Evolutionary conservation across 2,329 filamentous ascomycete species (phyloP).

Genomic region (Beauveria asiatica): DNA sequence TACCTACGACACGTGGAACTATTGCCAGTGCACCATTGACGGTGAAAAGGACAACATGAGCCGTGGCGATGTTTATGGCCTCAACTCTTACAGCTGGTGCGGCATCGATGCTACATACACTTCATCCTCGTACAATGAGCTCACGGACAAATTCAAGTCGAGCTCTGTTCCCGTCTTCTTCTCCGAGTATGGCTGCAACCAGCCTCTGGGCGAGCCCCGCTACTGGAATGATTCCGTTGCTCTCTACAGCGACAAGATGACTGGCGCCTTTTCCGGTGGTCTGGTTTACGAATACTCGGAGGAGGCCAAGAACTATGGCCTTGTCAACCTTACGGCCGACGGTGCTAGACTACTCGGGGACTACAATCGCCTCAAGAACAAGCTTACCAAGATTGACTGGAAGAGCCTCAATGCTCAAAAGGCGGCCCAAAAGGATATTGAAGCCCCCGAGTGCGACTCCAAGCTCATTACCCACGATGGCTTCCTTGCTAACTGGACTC

Average conservation of each 20-base stretch:
- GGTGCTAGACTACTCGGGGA: conserved; percentile 52
- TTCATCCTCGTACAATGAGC: conserved; percentile 52
- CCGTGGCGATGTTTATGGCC: conserved; percentile 64
- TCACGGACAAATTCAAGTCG: conserved; percentile 57
- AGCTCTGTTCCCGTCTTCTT: conserved; percentile 70
- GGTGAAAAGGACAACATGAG: conserved; percentile 50
- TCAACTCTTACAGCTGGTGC: conserved; percentile 69
- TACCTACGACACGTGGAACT: conserved; percentile 67
- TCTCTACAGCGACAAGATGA: conserved; percentile 67
- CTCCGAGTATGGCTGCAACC: conserved; percentile 75
- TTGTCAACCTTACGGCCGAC: conserved; percentile 54
- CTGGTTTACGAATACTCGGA: conserved; percentile 76
- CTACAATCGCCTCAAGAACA: conserved; percentile 64
- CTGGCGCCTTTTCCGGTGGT: conserved; percentile 59
- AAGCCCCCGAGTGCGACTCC: conserved; percentile 54
- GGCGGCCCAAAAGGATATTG: conserved; percentile 39
- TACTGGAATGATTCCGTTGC: conserved; percentile 66
- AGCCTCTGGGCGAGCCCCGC: conserved; percentile 47
- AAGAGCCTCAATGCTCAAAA: conserved; percentile 55
- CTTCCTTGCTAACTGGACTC: conserved; percentile 72
- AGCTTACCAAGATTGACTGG: conserved; percentile 70
- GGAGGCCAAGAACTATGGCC: conserved; percentile 57
- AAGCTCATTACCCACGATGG: conserved; percentile 57
- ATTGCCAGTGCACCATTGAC: conserved; percentile 58
- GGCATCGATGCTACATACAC: conserved; percentile 51